phyloP scores from a whole-genome alignment of 192 early-diverging fungal genomes.

The Phlyctochytrium arcticum region DNA sequence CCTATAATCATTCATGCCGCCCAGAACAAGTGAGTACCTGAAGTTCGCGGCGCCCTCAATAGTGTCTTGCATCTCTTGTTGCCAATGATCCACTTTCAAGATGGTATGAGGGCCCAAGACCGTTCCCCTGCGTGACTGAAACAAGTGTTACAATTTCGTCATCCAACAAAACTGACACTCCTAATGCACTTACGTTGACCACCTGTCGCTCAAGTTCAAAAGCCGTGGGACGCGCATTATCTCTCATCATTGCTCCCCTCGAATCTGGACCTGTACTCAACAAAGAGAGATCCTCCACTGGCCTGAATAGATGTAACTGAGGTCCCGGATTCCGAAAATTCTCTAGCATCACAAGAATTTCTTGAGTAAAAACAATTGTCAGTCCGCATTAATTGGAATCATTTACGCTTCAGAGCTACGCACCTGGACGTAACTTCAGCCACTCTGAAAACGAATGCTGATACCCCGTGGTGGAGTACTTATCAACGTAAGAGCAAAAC shows the following conservation, averaged over 20 bases:
- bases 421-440: conserved; percentile 32
- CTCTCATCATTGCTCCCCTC: neutral
- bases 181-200: conserved; percentile 47
- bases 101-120: conserved; percentile 57
- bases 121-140: conserved; percentile 45
- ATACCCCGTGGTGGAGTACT: conserved; percentile 18
- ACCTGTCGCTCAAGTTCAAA: conserved; percentile 52
- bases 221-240: conserved; percentile 12
- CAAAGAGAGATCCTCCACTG: conserved; percentile 54
- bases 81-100: conserved; percentile 61
- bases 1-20: neutral
- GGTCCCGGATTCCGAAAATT: conserved; percentile 39
- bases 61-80: conserved; percentile 6
- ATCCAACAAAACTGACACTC: no score
- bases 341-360: conserved; percentile 55
- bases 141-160: no score
- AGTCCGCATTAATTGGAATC: conserved; percentile 4
- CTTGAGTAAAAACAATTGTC: conserved; percentile 36
- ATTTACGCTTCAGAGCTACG: neutral
- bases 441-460: conserved; percentile 13
- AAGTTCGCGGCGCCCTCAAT: conserved; percentile 59
- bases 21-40: conserved; percentile 10
- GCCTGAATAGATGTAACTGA: conserved; percentile 48
- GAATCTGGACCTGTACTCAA: conserved; percentile 18
- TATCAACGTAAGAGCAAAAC: conserved; percentile 50